phyloP scores from a whole-genome alignment of 2,329 filamentous ascomycete genomes.

The Coniochaeta hoffmannii region DNA sequence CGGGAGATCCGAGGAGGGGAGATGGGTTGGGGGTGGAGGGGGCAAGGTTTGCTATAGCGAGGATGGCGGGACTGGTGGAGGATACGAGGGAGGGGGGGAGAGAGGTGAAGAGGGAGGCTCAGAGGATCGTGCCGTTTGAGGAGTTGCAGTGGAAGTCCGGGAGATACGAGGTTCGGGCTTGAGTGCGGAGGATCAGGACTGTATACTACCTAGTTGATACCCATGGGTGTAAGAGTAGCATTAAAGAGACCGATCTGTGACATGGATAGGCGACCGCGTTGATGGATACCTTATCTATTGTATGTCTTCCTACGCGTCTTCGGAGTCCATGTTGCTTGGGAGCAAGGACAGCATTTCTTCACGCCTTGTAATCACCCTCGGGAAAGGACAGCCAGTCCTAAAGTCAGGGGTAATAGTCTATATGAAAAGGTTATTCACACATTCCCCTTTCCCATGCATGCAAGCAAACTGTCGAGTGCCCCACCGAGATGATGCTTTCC shows the following conservation, averaged over 20 bases:
- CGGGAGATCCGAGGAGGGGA: slow-evolving; percentile 17
- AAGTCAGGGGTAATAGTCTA: not conserved
- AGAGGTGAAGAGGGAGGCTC: not conserved
- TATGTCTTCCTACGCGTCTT: not conserved
- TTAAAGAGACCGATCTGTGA: not conserved
- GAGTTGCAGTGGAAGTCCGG: slow-evolving; percentile 17
- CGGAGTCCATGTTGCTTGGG: not conserved
- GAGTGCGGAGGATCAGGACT: not conserved
- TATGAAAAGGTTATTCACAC: not conserved
- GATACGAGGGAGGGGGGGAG: slow-evolving; percentile 9
- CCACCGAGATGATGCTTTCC: not conserved
- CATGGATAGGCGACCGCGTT: too few relatives aligned
- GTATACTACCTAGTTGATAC: not conserved
- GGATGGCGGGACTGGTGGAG: slow-evolving; percentile 23
- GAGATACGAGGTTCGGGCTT: slow-evolving; percentile 4
- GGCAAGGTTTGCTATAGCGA: slow-evolving; percentile 23
- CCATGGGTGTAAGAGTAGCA: not conserved
- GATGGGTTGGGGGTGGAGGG: slow-evolving; percentile 22
- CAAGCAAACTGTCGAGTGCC: not conserved
- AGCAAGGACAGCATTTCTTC: not conserved
- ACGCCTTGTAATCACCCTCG: not conserved
- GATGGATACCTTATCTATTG: too few relatives aligned
- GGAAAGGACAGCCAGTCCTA: not conserved
- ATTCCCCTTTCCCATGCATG: not conserved
- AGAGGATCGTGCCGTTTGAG: slow-evolving; percentile 24